Percentiles rank a stretch among this genome's conserved stretches.
Conservation (phyloP, 352 stramenopile species). For the Globisporangium orthogonon region DNA sequence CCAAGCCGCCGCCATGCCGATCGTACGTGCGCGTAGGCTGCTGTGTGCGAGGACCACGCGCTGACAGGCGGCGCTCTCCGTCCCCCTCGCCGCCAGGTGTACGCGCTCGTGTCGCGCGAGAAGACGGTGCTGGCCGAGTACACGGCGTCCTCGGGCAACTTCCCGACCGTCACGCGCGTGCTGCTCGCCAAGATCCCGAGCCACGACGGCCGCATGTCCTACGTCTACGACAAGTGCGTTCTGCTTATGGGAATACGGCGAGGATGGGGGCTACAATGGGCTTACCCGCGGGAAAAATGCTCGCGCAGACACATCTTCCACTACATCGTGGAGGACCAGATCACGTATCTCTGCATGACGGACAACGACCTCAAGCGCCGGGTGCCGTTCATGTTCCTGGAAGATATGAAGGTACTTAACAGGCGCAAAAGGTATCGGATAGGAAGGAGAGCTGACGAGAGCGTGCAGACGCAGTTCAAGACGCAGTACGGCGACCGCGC, state of each 20-base stretch:
- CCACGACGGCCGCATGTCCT: slow-evolving; percentile 94
- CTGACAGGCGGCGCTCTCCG: neutral
- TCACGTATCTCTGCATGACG: slow-evolving; percentile 98
- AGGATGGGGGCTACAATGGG: neutral
- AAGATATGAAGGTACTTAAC: slow-evolving; percentile 90
- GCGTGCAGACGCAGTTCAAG: slow-evolving; percentile 63
- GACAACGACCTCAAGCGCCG: slow-evolving; percentile 93
- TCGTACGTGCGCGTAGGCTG: slow-evolving; percentile 4
- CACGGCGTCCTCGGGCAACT: slow-evolving; percentile 95
- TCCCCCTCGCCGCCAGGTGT: slow-evolving; percentile 55
- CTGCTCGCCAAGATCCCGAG: slow-evolving; percentile 95
- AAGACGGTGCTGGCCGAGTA: slow-evolving; percentile 98
- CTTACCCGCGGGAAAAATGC: neutral
- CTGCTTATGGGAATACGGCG: too few species aligned
- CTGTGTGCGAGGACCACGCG: neutral
- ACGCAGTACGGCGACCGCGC: slow-evolving; percentile 70
- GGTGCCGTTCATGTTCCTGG: slow-evolving; percentile 96
- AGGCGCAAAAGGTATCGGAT: too few species aligned
- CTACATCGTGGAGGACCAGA: slow-evolving; percentile 93
- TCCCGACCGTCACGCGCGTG: slow-evolving; percentile 96
- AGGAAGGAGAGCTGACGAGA: too few species aligned
- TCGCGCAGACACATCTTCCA: slow-evolving; percentile 86
- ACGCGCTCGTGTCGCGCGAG: slow-evolving; percentile 94
- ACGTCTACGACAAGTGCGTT: slow-evolving; percentile 95
- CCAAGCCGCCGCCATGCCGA: slow-evolving; percentile 7